Percentiles rank a stretch among this genome's conserved stretches.
Evolutionary conservation across 176 grass and related monocot species (phyloP).

Genomic region (Stipa capillata): DNA sequence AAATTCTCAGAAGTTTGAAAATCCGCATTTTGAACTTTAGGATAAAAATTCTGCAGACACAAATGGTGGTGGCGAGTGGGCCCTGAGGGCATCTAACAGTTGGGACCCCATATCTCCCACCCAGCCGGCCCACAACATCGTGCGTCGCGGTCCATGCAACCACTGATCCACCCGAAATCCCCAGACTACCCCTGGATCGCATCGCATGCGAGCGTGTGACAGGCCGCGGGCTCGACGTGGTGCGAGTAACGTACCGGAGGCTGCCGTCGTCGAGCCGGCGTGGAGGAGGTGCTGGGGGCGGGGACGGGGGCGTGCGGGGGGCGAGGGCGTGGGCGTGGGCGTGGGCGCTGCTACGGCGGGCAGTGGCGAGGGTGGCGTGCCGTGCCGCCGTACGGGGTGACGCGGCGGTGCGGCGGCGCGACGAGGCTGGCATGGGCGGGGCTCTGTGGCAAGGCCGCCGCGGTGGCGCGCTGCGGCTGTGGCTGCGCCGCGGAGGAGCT

Average conservation of each 20-base stretch:
- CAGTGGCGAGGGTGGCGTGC: background rate
- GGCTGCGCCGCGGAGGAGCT: background rate
- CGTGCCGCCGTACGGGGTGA: slow-evolving; percentile 11
- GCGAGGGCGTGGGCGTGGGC: slow-evolving; percentile 10
- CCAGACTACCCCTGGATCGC: background rate
- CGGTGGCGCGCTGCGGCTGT: background rate
- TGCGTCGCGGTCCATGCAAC: background rate
- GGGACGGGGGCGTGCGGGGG: no score
- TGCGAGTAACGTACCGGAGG: slow-evolving; percentile 26
- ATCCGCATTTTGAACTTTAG: no score
- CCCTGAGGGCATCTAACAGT: background rate
- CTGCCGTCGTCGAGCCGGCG: background rate
- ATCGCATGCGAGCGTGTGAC: background rate
- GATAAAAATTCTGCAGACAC: no score
- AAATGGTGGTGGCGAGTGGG: background rate
- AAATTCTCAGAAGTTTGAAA: no score
- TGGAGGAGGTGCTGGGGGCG: background rate
- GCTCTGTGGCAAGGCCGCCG: slow-evolving; percentile 7
- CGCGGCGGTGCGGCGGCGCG: background rate
- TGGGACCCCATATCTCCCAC: background rate
- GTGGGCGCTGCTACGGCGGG: slow-evolving; percentile 32
- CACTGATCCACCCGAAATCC: background rate
- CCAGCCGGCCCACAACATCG: background rate
- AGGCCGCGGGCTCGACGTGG: background rate
- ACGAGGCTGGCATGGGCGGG: slow-evolving; percentile 17